Evolutionary conservation across 495 filamentous ascomycete species (phyloP), one percentile per base, ranked within the genome.

Genomic region (Collariella sp.): DNA sequence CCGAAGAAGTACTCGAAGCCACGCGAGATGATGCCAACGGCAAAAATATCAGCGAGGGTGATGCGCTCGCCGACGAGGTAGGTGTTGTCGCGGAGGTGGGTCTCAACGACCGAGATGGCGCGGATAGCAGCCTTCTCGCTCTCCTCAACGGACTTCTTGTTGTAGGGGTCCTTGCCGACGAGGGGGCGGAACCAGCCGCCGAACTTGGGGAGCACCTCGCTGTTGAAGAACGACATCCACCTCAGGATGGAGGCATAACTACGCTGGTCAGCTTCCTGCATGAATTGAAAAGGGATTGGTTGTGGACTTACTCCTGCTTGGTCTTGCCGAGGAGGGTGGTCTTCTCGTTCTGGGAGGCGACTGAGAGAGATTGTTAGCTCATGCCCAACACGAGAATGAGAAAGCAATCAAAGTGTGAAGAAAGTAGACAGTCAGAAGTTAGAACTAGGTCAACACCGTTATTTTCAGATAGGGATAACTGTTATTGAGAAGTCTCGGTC

Each of bases 391-490:
- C 64, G 46, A 22, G 29, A 35, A 55, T 45, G 50, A 49, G 43
- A 7, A 20, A 22, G 51, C 52, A 42, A 62, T 45, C 24, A 46
- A 43, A 41, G 36, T 44, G 52, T 44, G 52, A 50, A 61, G 40
- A 47, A 54, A 56, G 26, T 57, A 62, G 63, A 65, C 56, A 46
- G 70, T 81, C 78, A 81, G 78, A 81, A 79, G 73, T 70, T 79
- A 78, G 72, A 75, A 75, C 69, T 58, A 73, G 67, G 60, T 80
- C 91, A 87, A 95, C 88, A 91, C 62, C 69, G 72, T 77, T 70
- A 68, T 72, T 53, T 94, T 96, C 88, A 93, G 91, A 85, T 88
- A 96, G 91, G 91, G 91, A 96, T 96, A 96, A 96, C 91, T 95
- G 86, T 80, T 80, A 76, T 72, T 49, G 26, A 78, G 75, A 78